These are phyloP conservation scores for Trichosporon sp. DNA, from an alignment of 1,284 basidiomycete species.

Conservation along the genomic window DNA sequence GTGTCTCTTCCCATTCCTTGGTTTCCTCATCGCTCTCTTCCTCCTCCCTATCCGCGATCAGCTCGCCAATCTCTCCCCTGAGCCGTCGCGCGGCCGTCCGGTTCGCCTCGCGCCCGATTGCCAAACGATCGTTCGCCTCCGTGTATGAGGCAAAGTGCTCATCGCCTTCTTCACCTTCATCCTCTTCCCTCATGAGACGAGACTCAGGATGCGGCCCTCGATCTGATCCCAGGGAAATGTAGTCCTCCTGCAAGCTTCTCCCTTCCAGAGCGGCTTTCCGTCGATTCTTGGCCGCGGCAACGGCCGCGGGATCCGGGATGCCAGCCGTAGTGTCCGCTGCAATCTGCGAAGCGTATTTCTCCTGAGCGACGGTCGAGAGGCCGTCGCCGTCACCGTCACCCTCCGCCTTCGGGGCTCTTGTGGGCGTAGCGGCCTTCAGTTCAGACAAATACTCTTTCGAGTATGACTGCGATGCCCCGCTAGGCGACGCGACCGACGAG, in stretches of 20 bases:
- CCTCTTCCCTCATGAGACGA: conserved; percentile 80
- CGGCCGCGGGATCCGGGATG: conserved; percentile 70
- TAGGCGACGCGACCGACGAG: conserved; percentile 14
- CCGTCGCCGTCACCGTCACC: conserved; percentile 24
- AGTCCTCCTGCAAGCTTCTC: conserved; percentile 60
- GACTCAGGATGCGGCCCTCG: conserved; percentile 74
- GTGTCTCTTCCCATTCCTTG: conserved; percentile 71
- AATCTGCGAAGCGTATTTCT: conserved; percentile 44
- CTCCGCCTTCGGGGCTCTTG: conserved; percentile 51
- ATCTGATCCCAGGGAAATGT: conserved; percentile 61
- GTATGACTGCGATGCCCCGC: conserved; percentile 50
- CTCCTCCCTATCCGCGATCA: conserved; percentile 79
- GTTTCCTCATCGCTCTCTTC: conserved; percentile 67
- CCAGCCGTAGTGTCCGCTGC: conserved; percentile 49
- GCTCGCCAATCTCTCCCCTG: conserved; percentile 70
- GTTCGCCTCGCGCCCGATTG: conserved; percentile 76
- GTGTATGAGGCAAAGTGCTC: conserved; percentile 89
- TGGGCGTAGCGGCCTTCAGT: conserved; percentile 72
- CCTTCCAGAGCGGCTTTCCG: conserved; percentile 59
- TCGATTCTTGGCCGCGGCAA: conserved; percentile 70
- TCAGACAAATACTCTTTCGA: conserved; percentile 71
- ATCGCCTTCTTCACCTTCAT: conserved; percentile 85
- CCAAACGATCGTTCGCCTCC: conserved; percentile 76
- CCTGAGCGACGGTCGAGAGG: conserved; percentile 28
- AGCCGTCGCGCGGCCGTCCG: conserved; percentile 67